Evolutionary conservation across 1,284 basidiomycete genomes (phyloP), one percentile per base, ranked within the genome.

Genomic region (Ceratobasidium sp.): DNA sequence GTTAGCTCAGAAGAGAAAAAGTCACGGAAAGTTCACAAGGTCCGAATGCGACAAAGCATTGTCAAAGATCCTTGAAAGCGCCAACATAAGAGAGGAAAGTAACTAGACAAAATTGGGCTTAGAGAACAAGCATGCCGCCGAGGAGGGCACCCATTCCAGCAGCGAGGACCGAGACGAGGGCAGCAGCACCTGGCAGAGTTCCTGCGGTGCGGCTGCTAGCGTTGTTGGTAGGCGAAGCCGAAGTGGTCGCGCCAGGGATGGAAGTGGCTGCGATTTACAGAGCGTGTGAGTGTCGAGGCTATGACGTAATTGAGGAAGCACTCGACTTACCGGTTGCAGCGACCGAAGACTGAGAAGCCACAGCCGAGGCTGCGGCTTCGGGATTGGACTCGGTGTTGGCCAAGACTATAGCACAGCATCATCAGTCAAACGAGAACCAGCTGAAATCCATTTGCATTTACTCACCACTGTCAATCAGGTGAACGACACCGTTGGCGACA

Each of bases 401-500:
- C 53, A 92, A 80, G 12, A 91, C 87, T 73, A 76, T 91, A 84
- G 72, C 92, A 85, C 57, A 90, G 31, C 38, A 60, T 25, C 10
- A 22, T 67, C 7, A 31, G 31, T 67, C 35, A 42, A 55, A 31
- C 22, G 58, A 35, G n/a, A 25, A 29, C 22, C 20, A 20, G 10
- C 7, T 7, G 45, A 47, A 20, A 12, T 47, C 38, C 17, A 17
- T 40, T 40, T 40, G 17, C 17, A 8, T 17, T 40, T 40, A 57
- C 42, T 40, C 29, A 70, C 53, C 49, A 40, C 4, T n/a, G 40
- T 55, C 34, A n/a, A 62, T 62, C 58, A 47, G 38, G 76, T 93
- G 89, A 6, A 91, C 75, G 27, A 93, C 91, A 69, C 91, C 91
- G 73, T 92, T 92, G 32, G 81, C 76, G 29, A 86, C 78, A 73